phyloP scores from a whole-genome alignment of 2,329 filamentous ascomycete species.

The Pseudogymnoascus sp. region DNA sequence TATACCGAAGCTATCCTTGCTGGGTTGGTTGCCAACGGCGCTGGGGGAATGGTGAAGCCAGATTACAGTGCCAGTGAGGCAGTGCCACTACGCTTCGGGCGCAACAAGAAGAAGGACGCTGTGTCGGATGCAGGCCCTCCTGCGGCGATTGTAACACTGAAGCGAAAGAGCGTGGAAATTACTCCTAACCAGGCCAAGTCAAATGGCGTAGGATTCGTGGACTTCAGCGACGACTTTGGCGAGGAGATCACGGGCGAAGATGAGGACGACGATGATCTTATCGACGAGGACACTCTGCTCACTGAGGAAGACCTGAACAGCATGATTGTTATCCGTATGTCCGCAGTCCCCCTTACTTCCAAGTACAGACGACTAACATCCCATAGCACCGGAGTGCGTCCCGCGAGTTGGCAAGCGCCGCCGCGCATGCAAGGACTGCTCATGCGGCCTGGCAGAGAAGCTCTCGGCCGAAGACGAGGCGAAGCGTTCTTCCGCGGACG shows the following conservation, averaged over 20 bases:
- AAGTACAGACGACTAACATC: slow-evolving; percentile 9
- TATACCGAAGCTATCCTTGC: slow-evolving; percentile 76
- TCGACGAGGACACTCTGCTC: slow-evolving; percentile 83
- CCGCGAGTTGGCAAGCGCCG: slow-evolving; percentile 83
- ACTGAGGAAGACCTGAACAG: slow-evolving; percentile 75
- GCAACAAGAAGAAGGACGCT: slow-evolving; percentile 45
- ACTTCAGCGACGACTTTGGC: slow-evolving; percentile 56
- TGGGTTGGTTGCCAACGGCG: slow-evolving; percentile 55
- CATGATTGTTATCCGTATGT: slow-evolving; percentile 73
- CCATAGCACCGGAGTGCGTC: slow-evolving; percentile 69
- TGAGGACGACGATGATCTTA: slow-evolving; percentile 66
- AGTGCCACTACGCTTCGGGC: slow-evolving; percentile 48
- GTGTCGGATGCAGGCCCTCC: slow-evolving; percentile 18
- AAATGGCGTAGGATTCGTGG: slow-evolving; percentile 58
- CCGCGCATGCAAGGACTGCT: slow-evolving; percentile 95
- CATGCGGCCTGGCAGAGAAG: slow-evolving; percentile 80
- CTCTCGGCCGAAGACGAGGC: slow-evolving; percentile 76
- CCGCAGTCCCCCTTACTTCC: not conserved
- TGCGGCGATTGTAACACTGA: slow-evolving; percentile 25
- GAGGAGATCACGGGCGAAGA: slow-evolving; percentile 42
- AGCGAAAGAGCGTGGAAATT: slow-evolving; percentile 22
- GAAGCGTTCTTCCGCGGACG: slow-evolving; percentile 56
- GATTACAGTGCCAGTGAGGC: slow-evolving; percentile 35
- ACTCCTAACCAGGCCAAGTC: slow-evolving; percentile 26
- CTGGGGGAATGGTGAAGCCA: slow-evolving; percentile 65